A percentile compares a stretch with the other conserved stretches of the same genome.
Conservation (phyloP, 202 grass and related monocot species). For the Eragrostis tef region DNA sequence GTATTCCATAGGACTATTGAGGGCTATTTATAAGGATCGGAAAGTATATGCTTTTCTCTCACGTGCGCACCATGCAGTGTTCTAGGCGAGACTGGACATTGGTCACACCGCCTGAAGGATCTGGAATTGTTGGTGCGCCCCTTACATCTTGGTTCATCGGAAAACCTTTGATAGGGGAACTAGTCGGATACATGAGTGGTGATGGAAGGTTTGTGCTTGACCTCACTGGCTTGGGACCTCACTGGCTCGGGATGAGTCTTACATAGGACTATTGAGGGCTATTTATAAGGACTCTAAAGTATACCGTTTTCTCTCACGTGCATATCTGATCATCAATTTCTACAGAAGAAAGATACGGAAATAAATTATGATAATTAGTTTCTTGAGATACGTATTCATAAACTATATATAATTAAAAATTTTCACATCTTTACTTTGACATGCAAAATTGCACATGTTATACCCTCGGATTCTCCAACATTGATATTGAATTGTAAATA, state of each 20-base stretch:
- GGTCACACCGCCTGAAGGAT: neutral
- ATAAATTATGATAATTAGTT: too few species aligned
- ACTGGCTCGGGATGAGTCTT: neutral
- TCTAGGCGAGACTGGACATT: neutral
- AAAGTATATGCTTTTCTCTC: neutral
- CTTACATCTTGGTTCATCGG: conserved; percentile 3
- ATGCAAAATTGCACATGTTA: too few species aligned
- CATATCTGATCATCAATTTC: too few species aligned
- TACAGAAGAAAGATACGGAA: too few species aligned
- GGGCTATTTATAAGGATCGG: neutral
- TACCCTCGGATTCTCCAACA: too few species aligned
- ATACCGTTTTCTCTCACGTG: neutral
- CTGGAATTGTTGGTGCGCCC: neutral
- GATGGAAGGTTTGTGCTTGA: neutral
- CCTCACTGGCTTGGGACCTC: neutral
- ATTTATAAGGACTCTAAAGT: neutral
- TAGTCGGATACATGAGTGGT: conserved; percentile 17
- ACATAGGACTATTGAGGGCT: neutral
- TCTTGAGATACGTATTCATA: too few species aligned
- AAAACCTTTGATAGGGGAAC: conserved; percentile 19
- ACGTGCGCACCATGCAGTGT: neutral
- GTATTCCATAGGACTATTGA: neutral
- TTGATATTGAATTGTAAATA: too few species aligned
- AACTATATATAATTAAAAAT: too few species aligned
- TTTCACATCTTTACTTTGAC: too few species aligned